Evolutionary conservation across 75 land plant genomes (phyloP), one percentile per base, ranked within the genome.

Genomic region (Cunninghamia lanceolata): DNA sequence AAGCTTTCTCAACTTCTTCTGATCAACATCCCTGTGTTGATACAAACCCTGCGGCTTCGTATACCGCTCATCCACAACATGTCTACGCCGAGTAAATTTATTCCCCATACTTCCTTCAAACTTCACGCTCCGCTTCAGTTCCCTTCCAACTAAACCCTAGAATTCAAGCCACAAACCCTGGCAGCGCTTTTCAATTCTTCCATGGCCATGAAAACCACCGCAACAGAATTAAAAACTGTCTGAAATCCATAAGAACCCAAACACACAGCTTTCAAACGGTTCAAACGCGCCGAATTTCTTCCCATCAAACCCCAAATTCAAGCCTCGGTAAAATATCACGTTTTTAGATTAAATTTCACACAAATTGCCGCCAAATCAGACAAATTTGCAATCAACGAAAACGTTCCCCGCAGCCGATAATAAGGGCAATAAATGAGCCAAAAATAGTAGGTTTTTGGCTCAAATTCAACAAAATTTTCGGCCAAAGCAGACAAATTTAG

Each of bases 21-120:
- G 92, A 88, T 97, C 97, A 25, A 97, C 94, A 88, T 96, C 98
- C 84, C 84, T 91, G 89, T 90, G 93, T 35, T 88, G 92, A 77
- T 96, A 96, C 82, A 96, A 82, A 21, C 98, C 98, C 89, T 95
- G 98, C 17, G 94, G 95, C 75, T 91, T 88, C 21, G 98, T 96
- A 78, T 90, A 96, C 89, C 90, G 93, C 85, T 96, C 98, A 45
- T 96, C 98, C 63, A 96, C 93, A 59, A 90, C 90, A 36, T 93
- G 91, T 39, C 95, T 82, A 78, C 90, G 87, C 85, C 95, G 92
- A 34, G 91, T 91, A 30, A 96, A 84, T 85, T 93, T 96, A 85
- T 96, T 96, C 86, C 98, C 98, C 98, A 96, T 96, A 66, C 15
- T 30, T 43, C 46, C 38, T 19, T 53, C 84, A 73, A 73, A 32